phyloP scores from a whole-genome alignment of 2,329 filamentous ascomycete species.

The Alternaria gaisen region DNA sequence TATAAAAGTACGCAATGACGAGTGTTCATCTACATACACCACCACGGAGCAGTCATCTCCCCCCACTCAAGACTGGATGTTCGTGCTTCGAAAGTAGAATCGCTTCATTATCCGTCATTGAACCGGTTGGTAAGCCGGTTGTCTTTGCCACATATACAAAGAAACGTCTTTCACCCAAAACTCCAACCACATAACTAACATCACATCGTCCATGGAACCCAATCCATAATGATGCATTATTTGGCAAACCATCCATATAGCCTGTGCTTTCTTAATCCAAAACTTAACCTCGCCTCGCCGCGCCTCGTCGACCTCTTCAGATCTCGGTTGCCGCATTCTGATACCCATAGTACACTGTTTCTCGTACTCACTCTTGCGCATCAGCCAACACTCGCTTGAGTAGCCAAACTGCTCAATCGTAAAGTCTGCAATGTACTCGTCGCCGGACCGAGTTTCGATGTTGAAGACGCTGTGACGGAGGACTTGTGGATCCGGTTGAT shows the following conservation, averaged over 20 bases:
- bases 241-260: background rate
- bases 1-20: background rate
- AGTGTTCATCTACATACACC: background rate
- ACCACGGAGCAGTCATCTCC: background rate
- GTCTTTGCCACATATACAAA: background rate
- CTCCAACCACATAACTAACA: background rate
- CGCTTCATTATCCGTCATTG: background rate
- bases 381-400: background rate
- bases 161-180: background rate
- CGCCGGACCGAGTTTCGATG: background rate
- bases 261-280: background rate
- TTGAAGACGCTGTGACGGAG: constrained; percentile 15
- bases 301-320: background rate
- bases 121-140: background rate
- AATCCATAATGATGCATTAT: background rate
- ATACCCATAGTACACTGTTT: background rate
- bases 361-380: constrained; percentile 3
- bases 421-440: constrained; percentile 16
- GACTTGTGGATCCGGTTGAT: background rate
- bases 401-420: constrained; percentile 16
- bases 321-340: background rate
- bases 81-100: background rate
- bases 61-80: background rate
- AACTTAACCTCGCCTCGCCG: background rate
- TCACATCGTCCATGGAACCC: background rate